These are phyloP conservation scores for Xeromyces bisporus DNA, from an alignment of 495 filamentous ascomycete genomes.

Conservation along the genomic window DNA sequence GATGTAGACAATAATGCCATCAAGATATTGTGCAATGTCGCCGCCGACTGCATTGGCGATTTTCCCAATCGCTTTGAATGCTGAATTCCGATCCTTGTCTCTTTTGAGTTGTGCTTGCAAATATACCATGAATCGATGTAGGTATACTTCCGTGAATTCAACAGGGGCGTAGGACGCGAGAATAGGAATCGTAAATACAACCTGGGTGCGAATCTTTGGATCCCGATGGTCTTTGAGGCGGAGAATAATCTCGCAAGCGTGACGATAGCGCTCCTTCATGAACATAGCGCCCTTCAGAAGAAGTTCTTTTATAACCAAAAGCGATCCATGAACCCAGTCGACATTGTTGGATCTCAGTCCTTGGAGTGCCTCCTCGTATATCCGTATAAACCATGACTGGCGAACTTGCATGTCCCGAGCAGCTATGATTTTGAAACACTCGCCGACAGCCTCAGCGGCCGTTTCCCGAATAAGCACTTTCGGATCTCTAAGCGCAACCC, in stretches of 20 bases:
- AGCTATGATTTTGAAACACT: slow-evolving; percentile 85
- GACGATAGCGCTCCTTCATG: slow-evolving; percentile 78
- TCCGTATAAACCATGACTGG: slow-evolving; percentile 69
- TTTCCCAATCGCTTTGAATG: slow-evolving; percentile 87
- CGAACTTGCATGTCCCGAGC: slow-evolving; percentile 74
- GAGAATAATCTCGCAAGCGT: slow-evolving; percentile 80
- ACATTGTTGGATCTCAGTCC: slow-evolving; percentile 64
- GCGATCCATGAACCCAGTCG: slow-evolving; percentile 78
- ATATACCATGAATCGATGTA: slow-evolving; percentile 94
- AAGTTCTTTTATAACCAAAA: slow-evolving; percentile 80
- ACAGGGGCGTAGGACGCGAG: slow-evolving; percentile 82
- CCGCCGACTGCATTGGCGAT: slow-evolving; percentile 92
- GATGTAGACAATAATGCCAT: slow-evolving; percentile 81
- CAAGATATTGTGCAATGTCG: slow-evolving; percentile 85
- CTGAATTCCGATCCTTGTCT: slow-evolving; percentile 78
- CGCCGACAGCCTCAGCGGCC: slow-evolving; percentile 74
- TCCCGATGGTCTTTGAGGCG: slow-evolving; percentile 86
- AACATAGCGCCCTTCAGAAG: slow-evolving; percentile 93
- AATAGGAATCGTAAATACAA: slow-evolving; percentile 77
- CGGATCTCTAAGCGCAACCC: slow-evolving; percentile 79
- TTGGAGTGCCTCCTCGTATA: slow-evolving; percentile 63
- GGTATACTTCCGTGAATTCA: slow-evolving; percentile 65
- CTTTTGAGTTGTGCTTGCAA: slow-evolving; percentile 90
- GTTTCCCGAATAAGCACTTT: slow-evolving; percentile 84
- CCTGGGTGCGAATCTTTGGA: slow-evolving; percentile 65